These are phyloP conservation scores for Arctostaphylos glauca DNA, from an alignment of 148 eudicot genomes.

Conservation along the genomic window DNA sequence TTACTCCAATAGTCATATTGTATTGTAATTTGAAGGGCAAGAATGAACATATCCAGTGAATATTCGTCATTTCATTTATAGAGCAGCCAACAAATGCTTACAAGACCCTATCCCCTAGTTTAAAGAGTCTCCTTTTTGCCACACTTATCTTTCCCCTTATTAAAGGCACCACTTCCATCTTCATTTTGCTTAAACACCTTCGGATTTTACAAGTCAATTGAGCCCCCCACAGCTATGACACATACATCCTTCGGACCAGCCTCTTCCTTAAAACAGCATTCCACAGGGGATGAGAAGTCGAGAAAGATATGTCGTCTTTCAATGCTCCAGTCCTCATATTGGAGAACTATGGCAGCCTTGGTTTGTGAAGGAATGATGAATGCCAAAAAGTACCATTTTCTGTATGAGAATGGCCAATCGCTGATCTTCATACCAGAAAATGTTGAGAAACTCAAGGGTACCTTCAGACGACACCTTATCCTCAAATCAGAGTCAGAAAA, in stretches of 20 bases:
- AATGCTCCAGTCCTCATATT: too few species aligned
- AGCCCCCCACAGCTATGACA: background rate
- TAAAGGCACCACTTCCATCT: background rate
- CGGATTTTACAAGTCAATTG: background rate
- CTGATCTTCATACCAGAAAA: background rate
- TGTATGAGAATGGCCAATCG: background rate
- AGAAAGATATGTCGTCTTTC: background rate
- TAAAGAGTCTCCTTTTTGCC: background rate
- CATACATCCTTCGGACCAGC: background rate
- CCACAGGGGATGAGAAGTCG: background rate
- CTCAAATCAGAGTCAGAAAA: background rate
- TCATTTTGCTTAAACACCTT: background rate
- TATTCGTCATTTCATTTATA: background rate
- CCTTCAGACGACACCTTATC: background rate
- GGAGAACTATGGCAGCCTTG: too few species aligned
- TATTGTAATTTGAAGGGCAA: background rate
- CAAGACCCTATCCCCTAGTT: slow-evolving; percentile 1
- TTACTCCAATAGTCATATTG: background rate
- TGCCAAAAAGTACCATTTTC: too few species aligned
- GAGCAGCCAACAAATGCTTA: background rate
- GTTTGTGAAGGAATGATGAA: too few species aligned
- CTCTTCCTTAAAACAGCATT: background rate
- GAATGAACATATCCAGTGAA: background rate
- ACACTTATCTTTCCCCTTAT: background rate
- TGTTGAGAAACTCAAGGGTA: background rate